Percentiles rank a stretch among this genome's conserved stretches.
Evolutionary conservation across 495 filamentous ascomycete genomes (phyloP).

Genomic region (Tuber melanosporum): DNA sequence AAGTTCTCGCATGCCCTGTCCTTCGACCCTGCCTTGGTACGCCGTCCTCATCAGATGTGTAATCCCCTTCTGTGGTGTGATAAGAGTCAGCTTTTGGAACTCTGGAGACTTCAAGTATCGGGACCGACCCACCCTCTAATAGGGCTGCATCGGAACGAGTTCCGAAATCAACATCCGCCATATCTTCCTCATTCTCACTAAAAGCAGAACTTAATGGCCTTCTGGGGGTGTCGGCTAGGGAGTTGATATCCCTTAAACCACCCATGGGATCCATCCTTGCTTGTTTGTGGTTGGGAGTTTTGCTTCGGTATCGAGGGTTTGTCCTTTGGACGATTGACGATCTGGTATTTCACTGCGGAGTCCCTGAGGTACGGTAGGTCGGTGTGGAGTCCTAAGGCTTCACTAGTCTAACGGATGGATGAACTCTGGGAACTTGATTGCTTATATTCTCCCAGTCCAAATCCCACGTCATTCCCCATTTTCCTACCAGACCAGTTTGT

Average conservation of each 20-base stretch:
- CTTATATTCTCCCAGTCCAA: neutral
- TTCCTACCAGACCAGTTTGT: neutral
- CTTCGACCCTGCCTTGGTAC: neutral
- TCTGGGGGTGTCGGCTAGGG: neutral
- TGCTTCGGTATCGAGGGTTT: neutral
- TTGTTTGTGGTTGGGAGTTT: neutral
- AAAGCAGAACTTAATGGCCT: neutral
- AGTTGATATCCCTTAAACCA: neutral
- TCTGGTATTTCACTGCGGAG: neutral
- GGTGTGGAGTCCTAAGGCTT: neutral
- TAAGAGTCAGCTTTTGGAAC: neutral
- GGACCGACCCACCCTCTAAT: conserved; percentile 18
- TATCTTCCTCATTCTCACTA: conserved; percentile 20
- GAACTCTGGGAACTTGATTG: neutral
- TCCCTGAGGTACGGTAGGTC: neutral
- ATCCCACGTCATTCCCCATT: neutral
- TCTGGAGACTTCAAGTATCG: neutral
- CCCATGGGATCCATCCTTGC: neutral
- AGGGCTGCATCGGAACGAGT: conserved; percentile 15
- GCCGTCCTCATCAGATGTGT: conserved; percentile 23
- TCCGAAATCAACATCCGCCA: conserved; percentile 30
- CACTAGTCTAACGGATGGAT: neutral
- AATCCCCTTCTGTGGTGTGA: conserved; percentile 16
- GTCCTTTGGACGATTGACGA: neutral
- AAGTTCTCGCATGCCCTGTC: conserved; percentile 10